Conservation (phyloP, 208 protist genomes). For the Vickermania spadyakhi region DNA sequence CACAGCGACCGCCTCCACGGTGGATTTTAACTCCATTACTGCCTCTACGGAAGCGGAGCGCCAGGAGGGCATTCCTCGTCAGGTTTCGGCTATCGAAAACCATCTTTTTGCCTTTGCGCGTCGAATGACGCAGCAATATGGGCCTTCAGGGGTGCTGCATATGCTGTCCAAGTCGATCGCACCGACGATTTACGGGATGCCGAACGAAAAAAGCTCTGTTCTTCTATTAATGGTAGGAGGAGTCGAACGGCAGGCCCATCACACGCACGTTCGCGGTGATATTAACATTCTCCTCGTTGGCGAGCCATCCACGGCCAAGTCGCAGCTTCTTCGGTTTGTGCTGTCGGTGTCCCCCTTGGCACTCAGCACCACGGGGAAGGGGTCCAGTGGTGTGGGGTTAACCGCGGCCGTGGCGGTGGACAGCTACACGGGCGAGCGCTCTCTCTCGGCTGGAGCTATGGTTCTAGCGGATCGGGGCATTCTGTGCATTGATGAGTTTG, state of each 20-base stretch:
- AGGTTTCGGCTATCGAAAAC: conserved; percentile 42
- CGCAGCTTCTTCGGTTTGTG: conserved; percentile 98
- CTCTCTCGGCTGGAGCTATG: conserved; percentile 99
- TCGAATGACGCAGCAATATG: conserved; percentile 47
- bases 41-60: background rate
- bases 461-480: conserved; percentile 99
- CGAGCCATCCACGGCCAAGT: conserved; percentile 99
- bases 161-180: conserved; percentile 90
- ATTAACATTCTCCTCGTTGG: conserved; percentile 99
- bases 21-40: background rate
- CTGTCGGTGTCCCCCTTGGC: conserved; percentile 94
- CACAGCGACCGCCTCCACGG: conserved; percentile 37
- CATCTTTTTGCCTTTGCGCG: conserved; percentile 62
- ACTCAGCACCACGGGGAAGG: conserved; percentile 97
- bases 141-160: conserved; percentile 67
- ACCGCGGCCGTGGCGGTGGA: conserved; percentile 98
- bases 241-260: conserved; percentile 92
- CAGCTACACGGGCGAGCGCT: conserved; percentile 94
- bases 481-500: conserved; percentile 99
- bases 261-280: conserved; percentile 95
- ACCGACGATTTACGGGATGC: conserved; percentile 98
- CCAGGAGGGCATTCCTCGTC: conserved; percentile 15
- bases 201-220: conserved; percentile 94
- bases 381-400: conserved; percentile 97
- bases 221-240: conserved; percentile 97